Evolutionary conservation across 2,329 filamentous ascomycete species (phyloP).

Genomic region (Drechmeria coniospora): DNA sequence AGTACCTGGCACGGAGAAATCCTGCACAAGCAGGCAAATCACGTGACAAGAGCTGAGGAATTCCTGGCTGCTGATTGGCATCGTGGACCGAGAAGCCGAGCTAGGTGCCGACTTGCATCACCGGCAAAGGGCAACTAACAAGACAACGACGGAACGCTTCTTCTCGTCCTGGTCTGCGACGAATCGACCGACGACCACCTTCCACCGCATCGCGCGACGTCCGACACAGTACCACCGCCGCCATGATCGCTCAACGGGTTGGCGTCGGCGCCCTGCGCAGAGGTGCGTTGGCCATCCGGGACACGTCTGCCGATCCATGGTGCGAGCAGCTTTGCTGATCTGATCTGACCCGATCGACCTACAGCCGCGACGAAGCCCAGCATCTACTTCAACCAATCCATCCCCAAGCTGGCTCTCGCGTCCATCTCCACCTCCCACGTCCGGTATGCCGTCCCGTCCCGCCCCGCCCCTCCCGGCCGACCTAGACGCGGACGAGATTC

Average conservation of each 20-base stretch:
- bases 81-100: constrained; percentile 28
- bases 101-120: constrained; percentile 11
- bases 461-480: constrained; percentile 9
- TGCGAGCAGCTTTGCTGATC: constrained; percentile 7
- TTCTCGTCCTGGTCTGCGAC: not conserved
- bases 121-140: too few species aligned
- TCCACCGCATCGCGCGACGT: constrained; percentile 4
- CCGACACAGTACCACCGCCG: constrained; percentile 7
- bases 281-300: constrained; percentile 27
- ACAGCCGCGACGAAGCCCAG: constrained; percentile 27
- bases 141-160: too few species aligned
- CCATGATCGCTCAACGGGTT: constrained; percentile 42
- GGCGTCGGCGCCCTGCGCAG: constrained; percentile 43
- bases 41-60: constrained; percentile 22
- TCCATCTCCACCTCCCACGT: constrained; percentile 27
- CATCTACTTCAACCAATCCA: constrained; percentile 29
- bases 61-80: constrained; percentile 22
- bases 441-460: constrained; percentile 22
- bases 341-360: constrained; percentile 2
- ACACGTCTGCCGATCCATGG: constrained; percentile 1
- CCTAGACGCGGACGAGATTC: too few species aligned
- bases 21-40: constrained; percentile 6
- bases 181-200: constrained; percentile 6
- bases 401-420: constrained; percentile 29
- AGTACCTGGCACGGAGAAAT: too few species aligned